phyloP scores from a whole-genome alignment of 352 stramenopile species.

The Phytophthora tentaculata region DNA sequence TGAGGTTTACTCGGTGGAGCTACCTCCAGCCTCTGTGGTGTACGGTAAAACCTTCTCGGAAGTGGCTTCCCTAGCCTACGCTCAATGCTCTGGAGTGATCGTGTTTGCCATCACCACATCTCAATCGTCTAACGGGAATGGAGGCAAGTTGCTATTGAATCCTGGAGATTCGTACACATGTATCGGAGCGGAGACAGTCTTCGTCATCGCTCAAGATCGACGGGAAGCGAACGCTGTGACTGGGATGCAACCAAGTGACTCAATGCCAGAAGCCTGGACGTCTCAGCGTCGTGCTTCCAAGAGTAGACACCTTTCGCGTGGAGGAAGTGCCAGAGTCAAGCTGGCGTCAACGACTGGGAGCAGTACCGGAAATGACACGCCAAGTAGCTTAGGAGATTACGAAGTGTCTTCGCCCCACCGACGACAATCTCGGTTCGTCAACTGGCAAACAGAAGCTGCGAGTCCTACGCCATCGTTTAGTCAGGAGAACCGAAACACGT shows the following conservation, averaged over 20 bases:
- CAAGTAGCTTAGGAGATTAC: conserved; percentile 15
- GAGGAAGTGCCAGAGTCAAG: conserved; percentile 16
- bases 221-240: conserved; percentile 35
- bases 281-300: conserved; percentile 23
- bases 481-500: conserved; percentile 17
- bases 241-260: conserved; percentile 17
- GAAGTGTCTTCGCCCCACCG: conserved; percentile 18
- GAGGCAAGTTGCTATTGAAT: conserved; percentile 67
- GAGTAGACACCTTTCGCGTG: conserved; percentile 21
- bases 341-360: conserved; percentile 23
- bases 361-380: conserved; percentile 32
- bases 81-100: conserved; percentile 72
- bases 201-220: conserved; percentile 70
- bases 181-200: conserved; percentile 63
- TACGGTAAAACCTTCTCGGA: conserved; percentile 79
- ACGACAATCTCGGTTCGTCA: conserved; percentile 31
- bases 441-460: conserved; percentile 28
- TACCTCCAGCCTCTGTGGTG: conserved; percentile 57
- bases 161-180: conserved; percentile 78
- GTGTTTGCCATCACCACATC: conserved; percentile 65
- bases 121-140: conserved; percentile 26
- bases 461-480: conserved; percentile 20
- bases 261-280: conserved; percentile 33
- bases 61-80: conserved; percentile 75
- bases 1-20: conserved; percentile 76